Evolutionary conservation across 73 alveolate species (phyloP).

Genomic region (Symbiodinium pilosum): DNA sequence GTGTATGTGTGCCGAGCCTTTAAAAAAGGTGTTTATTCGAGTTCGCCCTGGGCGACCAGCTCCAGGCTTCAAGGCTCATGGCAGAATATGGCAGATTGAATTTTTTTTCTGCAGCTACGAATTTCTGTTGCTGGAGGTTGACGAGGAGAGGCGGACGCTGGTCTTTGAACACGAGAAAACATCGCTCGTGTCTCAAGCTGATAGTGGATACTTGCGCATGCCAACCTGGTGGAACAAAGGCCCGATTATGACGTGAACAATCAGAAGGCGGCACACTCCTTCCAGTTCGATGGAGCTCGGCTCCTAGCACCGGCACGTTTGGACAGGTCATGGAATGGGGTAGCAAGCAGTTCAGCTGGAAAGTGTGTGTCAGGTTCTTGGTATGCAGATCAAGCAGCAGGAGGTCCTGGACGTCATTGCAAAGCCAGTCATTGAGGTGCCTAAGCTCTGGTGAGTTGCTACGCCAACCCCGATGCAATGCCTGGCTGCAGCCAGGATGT

Average conservation of each 20-base stretch:
- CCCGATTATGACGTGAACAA: slow-evolving; percentile 98
- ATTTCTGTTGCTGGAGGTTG: neutral
- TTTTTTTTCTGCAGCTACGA: neutral
- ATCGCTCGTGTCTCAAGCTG: neutral
- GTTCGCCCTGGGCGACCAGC: slow-evolving; percentile 93
- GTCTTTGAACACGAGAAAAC: slow-evolving; percentile 36
- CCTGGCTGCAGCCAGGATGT: slow-evolving; percentile 95
- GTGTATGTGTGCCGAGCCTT: neutral
- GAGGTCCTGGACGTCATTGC: slow-evolving; percentile 98
- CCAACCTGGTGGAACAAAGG: neutral
- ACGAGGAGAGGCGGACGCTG: slow-evolving; percentile 4
- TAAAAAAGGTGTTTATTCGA: slow-evolving; percentile 44
- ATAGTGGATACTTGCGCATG: too few species aligned
- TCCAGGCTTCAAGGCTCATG: slow-evolving; percentile 57
- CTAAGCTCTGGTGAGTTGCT: neutral
- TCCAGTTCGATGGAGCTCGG: slow-evolving; percentile 97
- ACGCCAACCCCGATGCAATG: neutral
- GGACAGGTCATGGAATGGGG: neutral
- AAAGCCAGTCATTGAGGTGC: slow-evolving; percentile 98
- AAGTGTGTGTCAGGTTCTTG: slow-evolving; percentile 94
- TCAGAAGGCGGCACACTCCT: slow-evolving; percentile 97
- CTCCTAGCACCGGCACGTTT: slow-evolving; percentile 76
- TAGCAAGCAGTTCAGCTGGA: neutral
- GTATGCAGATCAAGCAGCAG: slow-evolving; percentile 97
- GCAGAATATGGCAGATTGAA: neutral